A percentile compares a stretch with the other conserved stretches of the same genome.
Conservation (phyloP, 1,139 yeast genomes). For the Suhomyces terraborum region DNA sequence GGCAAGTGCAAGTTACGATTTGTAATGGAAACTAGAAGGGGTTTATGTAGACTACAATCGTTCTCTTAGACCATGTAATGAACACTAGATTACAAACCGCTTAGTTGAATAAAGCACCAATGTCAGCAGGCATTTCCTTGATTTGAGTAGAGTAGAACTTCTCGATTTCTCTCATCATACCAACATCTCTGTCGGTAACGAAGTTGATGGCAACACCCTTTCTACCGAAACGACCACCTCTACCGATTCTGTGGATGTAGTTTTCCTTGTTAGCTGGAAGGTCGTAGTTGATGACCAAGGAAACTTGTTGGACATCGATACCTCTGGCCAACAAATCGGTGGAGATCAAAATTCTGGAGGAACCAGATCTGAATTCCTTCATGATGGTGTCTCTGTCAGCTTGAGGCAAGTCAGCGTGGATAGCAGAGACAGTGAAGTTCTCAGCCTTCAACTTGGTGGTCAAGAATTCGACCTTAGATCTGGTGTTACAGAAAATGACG, state of each 20-base stretch:
- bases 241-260: constrained; percentile 99
- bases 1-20: too few relatives aligned
- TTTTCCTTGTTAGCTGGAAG: constrained; percentile 96
- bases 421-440: constrained; percentile 94
- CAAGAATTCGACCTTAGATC: constrained; percentile 94
- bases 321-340: constrained; percentile 99
- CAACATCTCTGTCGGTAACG: constrained; percentile 88
- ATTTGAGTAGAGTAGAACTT: constrained; percentile 98
- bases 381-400: constrained; percentile 96
- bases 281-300: constrained; percentile 96
- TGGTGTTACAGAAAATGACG: constrained; percentile 98
- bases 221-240: constrained; percentile 99
- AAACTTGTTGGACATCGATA: constrained; percentile 99
- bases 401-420: constrained; percentile 97
- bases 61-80: constrained; percentile 4
- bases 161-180: constrained; percentile 96
- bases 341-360: constrained; percentile 94
- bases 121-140: constrained; percentile 96
- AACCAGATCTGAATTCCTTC: constrained; percentile 98
- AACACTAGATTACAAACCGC: constrained; percentile 13
- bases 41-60: too few relatives aligned
- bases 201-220: constrained; percentile 99
- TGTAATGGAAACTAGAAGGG: too few relatives aligned
- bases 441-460: constrained; percentile 83
- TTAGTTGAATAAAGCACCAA: constrained; percentile 75